These are phyloP conservation scores for Calonectria naviculata DNA, from an alignment of 2,329 filamentous ascomycete species.

Conservation along the genomic window DNA sequence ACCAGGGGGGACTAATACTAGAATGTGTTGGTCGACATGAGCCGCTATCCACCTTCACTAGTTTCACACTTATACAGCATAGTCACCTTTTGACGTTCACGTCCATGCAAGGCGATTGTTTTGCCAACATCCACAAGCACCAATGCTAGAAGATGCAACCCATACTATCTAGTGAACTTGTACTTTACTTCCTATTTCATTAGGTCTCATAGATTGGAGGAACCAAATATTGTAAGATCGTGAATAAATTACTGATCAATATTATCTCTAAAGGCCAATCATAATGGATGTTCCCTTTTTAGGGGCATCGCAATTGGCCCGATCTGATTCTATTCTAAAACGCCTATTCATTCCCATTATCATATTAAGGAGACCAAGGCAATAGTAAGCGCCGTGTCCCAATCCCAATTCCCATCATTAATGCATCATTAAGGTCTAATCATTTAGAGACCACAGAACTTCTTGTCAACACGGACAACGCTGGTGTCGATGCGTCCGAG, in stretches of 20 bases:
- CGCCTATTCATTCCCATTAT: not conserved
- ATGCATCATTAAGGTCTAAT: constrained; percentile 22
- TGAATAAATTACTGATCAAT: not conserved
- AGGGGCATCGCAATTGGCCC: not conserved
- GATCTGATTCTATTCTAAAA: not conserved
- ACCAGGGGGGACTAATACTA: too few species aligned
- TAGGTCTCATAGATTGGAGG: not conserved
- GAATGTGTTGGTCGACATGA: too few species aligned
- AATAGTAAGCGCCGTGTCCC: not conserved
- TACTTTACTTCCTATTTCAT: not conserved
- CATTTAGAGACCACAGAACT: constrained; percentile 55
- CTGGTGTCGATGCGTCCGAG: constrained; percentile 65
- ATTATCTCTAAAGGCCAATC: not conserved
- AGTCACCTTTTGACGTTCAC: too few species aligned
- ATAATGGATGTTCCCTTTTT: not conserved
- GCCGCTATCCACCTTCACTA: too few species aligned
- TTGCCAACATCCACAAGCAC: too few species aligned
- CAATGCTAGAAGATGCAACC: too few species aligned
- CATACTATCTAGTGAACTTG: too few species aligned
- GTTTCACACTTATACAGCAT: too few species aligned
- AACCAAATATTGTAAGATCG: not conserved
- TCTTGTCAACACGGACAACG: constrained; percentile 54
- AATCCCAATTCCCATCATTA: constrained; percentile 11
- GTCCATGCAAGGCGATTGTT: too few species aligned
- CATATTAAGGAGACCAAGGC: not conserved